Conservation (phyloP, 1,139 yeast genomes). For the Groenewaldozyma auringiensis region DNA sequence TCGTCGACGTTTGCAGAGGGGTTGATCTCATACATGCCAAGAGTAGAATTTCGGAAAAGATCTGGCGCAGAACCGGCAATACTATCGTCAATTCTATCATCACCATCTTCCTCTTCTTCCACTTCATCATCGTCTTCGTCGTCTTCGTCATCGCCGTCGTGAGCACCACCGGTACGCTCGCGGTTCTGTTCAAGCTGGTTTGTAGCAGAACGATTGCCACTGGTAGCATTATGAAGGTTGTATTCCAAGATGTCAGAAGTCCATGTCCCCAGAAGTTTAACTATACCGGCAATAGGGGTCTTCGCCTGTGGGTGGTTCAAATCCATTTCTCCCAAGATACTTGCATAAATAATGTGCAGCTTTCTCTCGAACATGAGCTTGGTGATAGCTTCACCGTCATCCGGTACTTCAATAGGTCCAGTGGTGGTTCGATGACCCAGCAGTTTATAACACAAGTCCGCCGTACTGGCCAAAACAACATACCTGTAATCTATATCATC, state of each 20-base stretch:
- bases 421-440: constrained; percentile 18
- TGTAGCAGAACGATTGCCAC: background rate
- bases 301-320: constrained; percentile 63
- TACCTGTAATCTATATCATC: constrained; percentile 39
- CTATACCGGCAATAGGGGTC: constrained; percentile 47
- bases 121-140: constrained; percentile 38
- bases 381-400: constrained; percentile 56
- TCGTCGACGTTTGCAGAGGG: constrained; percentile 64
- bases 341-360: constrained; percentile 50
- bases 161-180: no score
- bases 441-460: constrained; percentile 39
- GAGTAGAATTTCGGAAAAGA: constrained; percentile 74
- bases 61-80: constrained; percentile 70
- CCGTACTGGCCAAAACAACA: constrained; percentile 48
- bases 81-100: constrained; percentile 37
- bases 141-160: constrained; percentile 41
- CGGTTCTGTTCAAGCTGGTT: background rate
- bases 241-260: constrained; percentile 42
- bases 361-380: constrained; percentile 61
- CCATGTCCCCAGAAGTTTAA: constrained; percentile 54
- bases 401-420: constrained; percentile 35
- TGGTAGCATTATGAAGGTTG: constrained; percentile 23
- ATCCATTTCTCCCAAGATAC: constrained; percentile 56
- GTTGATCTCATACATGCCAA: constrained; percentile 87
- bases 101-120: constrained; percentile 19